These are phyloP conservation scores for Lactarius evosmus DNA, from an alignment of 768 basidiomycete species.

Conservation along the genomic window DNA sequence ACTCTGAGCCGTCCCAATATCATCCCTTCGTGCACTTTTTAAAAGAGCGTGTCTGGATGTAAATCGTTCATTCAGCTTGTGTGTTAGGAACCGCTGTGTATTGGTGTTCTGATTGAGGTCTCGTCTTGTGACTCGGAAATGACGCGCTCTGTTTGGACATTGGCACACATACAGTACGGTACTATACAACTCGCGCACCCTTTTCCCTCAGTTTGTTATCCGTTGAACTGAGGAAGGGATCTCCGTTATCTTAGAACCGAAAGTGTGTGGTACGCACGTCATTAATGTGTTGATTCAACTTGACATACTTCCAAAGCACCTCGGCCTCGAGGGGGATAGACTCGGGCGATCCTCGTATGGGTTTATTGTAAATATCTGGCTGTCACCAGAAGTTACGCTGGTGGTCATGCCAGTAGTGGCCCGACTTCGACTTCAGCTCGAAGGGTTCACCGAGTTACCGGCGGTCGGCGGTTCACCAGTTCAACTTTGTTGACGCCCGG, in stretches of 20 bases:
- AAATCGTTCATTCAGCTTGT: not conserved
- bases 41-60: conserved; percentile 60
- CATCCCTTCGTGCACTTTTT: conserved; percentile 74
- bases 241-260: no score
- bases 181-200: no score
- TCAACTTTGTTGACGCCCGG: no score
- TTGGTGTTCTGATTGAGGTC: no score
- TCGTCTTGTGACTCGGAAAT: no score
- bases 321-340: conserved; percentile 70
- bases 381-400: conserved; percentile 3
- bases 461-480: no score
- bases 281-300: conserved; percentile 76
- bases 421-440: not conserved
- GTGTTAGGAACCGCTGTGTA: no score
- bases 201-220: no score
- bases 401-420: conserved; percentile 3
- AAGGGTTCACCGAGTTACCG: not conserved
- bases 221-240: no score
- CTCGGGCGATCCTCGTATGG: conserved; percentile 71
- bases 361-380: conserved; percentile 52
- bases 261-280: conserved; percentile 46
- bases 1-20: conserved; percentile 73
- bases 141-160: no score
- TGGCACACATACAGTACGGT: no score
- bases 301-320: conserved; percentile 91